Percentiles rank a stretch among this genome's conserved stretches.
Conservation (phyloP, 225 moss, liverwort and hornwort species). For the Pseudoscleropodium purum region DNA sequence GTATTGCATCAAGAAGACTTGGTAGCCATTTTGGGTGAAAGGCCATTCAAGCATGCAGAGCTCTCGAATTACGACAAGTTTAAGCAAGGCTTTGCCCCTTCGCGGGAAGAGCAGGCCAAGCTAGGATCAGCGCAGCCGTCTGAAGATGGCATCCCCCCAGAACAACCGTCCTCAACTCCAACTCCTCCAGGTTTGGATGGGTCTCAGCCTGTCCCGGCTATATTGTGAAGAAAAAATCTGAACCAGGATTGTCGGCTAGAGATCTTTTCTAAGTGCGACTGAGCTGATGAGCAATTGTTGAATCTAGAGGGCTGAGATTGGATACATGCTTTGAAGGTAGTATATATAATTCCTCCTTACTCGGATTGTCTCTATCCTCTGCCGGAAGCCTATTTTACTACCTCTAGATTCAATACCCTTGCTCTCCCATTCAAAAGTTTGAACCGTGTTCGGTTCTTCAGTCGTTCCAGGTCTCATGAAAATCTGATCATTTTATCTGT, state of each 20-base stretch:
- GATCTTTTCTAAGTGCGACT: not conserved
- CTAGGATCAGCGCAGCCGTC: constrained; percentile 18
- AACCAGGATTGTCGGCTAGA: not conserved
- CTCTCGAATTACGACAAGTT: constrained; percentile 89
- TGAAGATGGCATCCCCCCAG: constrained; percentile 32
- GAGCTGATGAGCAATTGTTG: not conserved
- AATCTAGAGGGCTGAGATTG: not conserved
- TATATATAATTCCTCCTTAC: not conserved
- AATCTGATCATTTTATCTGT: not conserved
- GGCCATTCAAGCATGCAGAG: constrained; percentile 90
- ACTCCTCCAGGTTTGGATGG: constrained; percentile 57
- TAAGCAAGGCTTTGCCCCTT: constrained; percentile 71
- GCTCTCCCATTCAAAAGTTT: not conserved
- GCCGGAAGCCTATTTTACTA: not conserved
- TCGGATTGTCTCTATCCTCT: not conserved
- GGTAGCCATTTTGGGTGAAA: constrained; percentile 66
- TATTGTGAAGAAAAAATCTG: constrained; percentile 18
- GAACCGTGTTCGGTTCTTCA: not conserved
- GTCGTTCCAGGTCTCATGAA: not conserved
- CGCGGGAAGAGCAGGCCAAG: constrained; percentile 38
- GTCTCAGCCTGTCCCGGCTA: constrained; percentile 44
- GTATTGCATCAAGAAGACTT: constrained; percentile 95
- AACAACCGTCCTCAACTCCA: constrained; percentile 37
- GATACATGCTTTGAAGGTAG: not conserved
- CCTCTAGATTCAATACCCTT: not conserved